These are phyloP conservation scores for Gleditsia sinensis DNA, from an alignment of 306 rosid species.

Conservation along the genomic window DNA sequence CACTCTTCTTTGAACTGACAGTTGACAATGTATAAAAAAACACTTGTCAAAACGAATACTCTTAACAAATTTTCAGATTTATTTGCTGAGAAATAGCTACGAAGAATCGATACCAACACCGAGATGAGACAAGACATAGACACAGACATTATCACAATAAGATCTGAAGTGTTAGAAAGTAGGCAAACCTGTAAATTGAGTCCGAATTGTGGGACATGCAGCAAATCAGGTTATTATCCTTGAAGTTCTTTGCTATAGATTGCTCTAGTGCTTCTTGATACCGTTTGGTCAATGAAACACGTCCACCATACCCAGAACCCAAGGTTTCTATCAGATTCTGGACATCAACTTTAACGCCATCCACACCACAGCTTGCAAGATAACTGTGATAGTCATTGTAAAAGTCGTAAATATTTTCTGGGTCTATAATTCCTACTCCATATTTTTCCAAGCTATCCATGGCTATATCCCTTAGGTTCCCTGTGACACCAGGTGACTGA, in stretches of 20 bases:
- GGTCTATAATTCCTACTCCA: slow-evolving; percentile 68
- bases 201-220: slow-evolving; percentile 74
- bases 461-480: slow-evolving; percentile 55
- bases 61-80: not conserved
- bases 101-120: too few species aligned
- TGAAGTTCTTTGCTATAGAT: slow-evolving; percentile 60
- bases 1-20: slow-evolving; percentile 66
- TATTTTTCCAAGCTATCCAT: slow-evolving; percentile 68
- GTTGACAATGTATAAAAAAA: not conserved
- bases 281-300: slow-evolving; percentile 50
- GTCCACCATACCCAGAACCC: slow-evolving; percentile 70
- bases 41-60: slow-evolving; percentile 16
- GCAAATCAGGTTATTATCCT: slow-evolving; percentile 56
- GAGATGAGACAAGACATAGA: too few species aligned
- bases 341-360: slow-evolving; percentile 79
- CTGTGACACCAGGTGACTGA: slow-evolving; percentile 58
- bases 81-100: slow-evolving; percentile 1
- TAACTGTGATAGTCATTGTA: slow-evolving; percentile 69
- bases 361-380: slow-evolving; percentile 63
- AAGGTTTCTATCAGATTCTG: slow-evolving; percentile 72
- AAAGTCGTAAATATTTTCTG: slow-evolving; percentile 51
- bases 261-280: slow-evolving; percentile 70
- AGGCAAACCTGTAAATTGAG: slow-evolving; percentile 61
- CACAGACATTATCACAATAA: too few species aligned
- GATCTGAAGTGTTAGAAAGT: too few species aligned